Base-by-base conservation (phyloP, 202 grass and related monocot species). In the Cymbopogon flexuosus region DNA sequence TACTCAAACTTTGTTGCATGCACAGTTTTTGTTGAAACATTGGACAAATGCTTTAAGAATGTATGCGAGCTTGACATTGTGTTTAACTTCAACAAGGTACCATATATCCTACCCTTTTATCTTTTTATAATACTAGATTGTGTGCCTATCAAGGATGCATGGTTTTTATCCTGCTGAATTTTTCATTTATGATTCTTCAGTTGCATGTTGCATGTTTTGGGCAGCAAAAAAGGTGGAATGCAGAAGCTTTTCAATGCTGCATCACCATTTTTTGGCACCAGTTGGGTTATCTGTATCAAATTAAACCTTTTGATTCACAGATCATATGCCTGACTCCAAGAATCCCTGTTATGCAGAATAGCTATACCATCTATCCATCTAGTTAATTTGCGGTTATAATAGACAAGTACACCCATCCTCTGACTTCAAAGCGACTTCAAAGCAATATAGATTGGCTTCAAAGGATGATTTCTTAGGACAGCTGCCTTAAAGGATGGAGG, bases 71-170 rank as follows among this genome's bases (percentile, higher is more conserved):
- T 93, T 72, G 92, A 97, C 68, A 79, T 97, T 56, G 92, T 97
- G 65, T 97, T 94, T 76, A 94, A 97, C 81, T 97, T 97, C 73
- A 97, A 91, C 76, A 97, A 97, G 95, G 95, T 97, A 49, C n/a
- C 24, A 9, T 59, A 12, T 65, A 40, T 76, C 64, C 45, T 83
- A 13, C 63, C 33, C 67, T 61, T 43, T 51, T 51, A 51, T 51
- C 5, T 18, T n/a, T 54, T 52, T 70, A 60, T 27, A 83, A 5
- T 35, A 35, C 69, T 75, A n/a, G 5, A 71, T 75, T 34, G 72
- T 76, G 13, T 61, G 35, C 6, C 19, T 35, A 65, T 81, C 2
- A 27, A 79, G 47, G 15, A 39, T 62, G 5, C 29, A 76, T 76
- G 15, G n/a, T 23, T 51, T 15, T 35, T 65, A 65, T 16, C 27